phyloP scores from a whole-genome alignment of 345 rosid genomes.

The Hibiscus syriacus region DNA sequence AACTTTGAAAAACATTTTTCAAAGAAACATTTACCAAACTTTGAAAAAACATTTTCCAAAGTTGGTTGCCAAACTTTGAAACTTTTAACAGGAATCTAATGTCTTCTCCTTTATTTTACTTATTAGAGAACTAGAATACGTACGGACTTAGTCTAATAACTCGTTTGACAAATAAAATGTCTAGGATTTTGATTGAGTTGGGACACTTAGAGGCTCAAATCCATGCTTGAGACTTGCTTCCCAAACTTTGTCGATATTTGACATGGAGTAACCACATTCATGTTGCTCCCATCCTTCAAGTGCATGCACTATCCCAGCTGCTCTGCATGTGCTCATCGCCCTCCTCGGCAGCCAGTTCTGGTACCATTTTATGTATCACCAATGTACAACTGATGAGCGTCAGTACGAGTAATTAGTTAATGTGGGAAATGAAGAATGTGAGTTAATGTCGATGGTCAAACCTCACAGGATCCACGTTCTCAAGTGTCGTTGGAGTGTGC shows the following conservation, averaged over 20 bases:
- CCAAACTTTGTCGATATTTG: conserved; percentile 34
- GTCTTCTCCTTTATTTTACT: too few relatives aligned
- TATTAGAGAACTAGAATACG: too few relatives aligned
- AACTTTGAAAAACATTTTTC: too few relatives aligned
- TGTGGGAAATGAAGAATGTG: background rate
- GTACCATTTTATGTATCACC: background rate
- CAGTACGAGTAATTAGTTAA: background rate
- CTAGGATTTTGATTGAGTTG: background rate
- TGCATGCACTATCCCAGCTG: background rate
- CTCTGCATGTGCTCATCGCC: background rate
- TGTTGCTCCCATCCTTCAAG: conserved; percentile 16
- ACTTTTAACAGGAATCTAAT: too few relatives aligned
- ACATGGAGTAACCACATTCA: conserved; percentile 37
- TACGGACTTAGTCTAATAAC: background rate
- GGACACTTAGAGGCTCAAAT: conserved; percentile 28
- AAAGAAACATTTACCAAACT: too few relatives aligned
- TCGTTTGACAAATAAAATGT: background rate
- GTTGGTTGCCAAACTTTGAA: too few relatives aligned
- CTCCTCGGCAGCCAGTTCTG: background rate
- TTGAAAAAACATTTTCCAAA: too few relatives aligned
- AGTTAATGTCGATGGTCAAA: background rate
- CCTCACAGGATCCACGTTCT: background rate
- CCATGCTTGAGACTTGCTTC: conserved; percentile 43
- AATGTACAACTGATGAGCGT: background rate
- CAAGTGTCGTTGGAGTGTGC: background rate